phyloP scores from a whole-genome alignment of 2,329 filamentous ascomycete genomes.

The Penicillium capsulatum region DNA sequence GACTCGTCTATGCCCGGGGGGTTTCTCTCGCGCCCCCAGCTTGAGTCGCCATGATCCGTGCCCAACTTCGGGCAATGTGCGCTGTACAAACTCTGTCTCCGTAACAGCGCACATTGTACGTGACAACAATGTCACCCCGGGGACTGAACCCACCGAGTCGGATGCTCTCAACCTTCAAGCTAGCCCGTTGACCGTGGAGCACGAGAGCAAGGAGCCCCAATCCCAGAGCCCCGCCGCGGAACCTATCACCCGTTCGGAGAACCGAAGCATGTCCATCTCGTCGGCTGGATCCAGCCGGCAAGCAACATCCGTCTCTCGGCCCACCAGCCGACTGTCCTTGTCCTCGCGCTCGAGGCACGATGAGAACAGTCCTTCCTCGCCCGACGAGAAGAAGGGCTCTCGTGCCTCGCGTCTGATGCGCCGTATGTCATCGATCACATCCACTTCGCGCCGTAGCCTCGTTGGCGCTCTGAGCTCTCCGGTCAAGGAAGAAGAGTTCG shows the following conservation, averaged over 20 bases:
- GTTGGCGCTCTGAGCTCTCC: slow-evolving; percentile 35
- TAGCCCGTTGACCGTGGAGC: slow-evolving; percentile 61
- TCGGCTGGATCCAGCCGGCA: slow-evolving; percentile 37
- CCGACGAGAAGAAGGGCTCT: slow-evolving; percentile 52
- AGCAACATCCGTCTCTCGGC: slow-evolving; percentile 30
- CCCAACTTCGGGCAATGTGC: slow-evolving; percentile 21
- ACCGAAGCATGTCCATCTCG: slow-evolving; percentile 39
- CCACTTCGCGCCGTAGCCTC: slow-evolving; percentile 50
- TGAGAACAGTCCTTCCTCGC: slow-evolving; percentile 27
- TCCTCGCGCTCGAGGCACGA: slow-evolving; percentile 39
- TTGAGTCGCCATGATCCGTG: slow-evolving; percentile 29
- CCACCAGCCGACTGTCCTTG: slow-evolving; percentile 40
- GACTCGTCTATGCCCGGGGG: slow-evolving; percentile 26
- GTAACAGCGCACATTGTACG: slow-evolving; percentile 81
- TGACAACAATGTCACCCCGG: slow-evolving; percentile 48
- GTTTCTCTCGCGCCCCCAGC: slow-evolving; percentile 30
- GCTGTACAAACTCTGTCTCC: slow-evolving; percentile 67
- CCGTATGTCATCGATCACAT: slow-evolving; percentile 59
- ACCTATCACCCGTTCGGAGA: slow-evolving; percentile 24
- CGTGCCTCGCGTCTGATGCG: slow-evolving; percentile 61
- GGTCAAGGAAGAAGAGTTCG: slow-evolving; percentile 34
- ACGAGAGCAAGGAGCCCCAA: slow-evolving; percentile 49
- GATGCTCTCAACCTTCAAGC: slow-evolving; percentile 47
- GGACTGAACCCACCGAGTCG: slow-evolving; percentile 30
- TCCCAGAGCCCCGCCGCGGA: slow-evolving; percentile 18